These are phyloP conservation scores for Flammula alnicola DNA, from an alignment of 1,284 basidiomycete species.

Conservation along the genomic window DNA sequence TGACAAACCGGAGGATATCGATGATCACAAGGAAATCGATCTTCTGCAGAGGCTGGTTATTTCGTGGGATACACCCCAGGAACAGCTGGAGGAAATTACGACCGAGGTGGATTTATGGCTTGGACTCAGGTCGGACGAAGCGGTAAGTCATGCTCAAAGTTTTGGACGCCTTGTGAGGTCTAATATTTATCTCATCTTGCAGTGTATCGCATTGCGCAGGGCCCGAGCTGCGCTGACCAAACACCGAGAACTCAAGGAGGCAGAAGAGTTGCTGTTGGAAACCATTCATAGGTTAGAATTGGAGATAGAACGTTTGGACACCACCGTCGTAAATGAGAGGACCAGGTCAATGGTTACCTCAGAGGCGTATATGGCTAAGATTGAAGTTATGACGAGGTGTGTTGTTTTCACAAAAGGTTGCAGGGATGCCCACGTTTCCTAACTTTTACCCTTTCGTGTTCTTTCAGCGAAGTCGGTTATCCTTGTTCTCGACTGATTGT, in stretches of 20 bases:
- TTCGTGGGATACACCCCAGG: slow-evolving; percentile 48
- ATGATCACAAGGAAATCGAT: slow-evolving; percentile 37
- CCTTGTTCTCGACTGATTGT: neutral
- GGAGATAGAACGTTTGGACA: neutral
- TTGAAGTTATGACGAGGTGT: slow-evolving; percentile 15
- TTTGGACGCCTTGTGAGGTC: neutral
- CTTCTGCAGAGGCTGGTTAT: slow-evolving; percentile 52
- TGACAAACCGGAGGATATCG: slow-evolving; percentile 44
- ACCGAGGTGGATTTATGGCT: slow-evolving; percentile 55
- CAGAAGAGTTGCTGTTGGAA: neutral
- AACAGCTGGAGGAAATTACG: slow-evolving; percentile 47
- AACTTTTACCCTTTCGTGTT: too few relatives aligned
- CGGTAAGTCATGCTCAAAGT: slow-evolving; percentile 33
- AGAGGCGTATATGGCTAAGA: slow-evolving; percentile 5
- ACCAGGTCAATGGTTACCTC: neutral
- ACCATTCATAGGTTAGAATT: neutral
- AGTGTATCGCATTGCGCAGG: slow-evolving; percentile 21
- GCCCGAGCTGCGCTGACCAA: slow-evolving; percentile 13
- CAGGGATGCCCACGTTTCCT: too few relatives aligned
- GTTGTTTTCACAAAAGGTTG: slow-evolving; percentile 1
- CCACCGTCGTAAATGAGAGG: neutral
- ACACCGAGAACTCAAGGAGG: slow-evolving; percentile 8
- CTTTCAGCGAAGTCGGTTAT: slow-evolving; percentile 11
- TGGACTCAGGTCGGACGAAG: slow-evolving; percentile 29
- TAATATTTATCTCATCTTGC: neutral